phyloP scores from a whole-genome alignment of 1,284 basidiomycete species.

The Microbotryum saponariae region DNA sequence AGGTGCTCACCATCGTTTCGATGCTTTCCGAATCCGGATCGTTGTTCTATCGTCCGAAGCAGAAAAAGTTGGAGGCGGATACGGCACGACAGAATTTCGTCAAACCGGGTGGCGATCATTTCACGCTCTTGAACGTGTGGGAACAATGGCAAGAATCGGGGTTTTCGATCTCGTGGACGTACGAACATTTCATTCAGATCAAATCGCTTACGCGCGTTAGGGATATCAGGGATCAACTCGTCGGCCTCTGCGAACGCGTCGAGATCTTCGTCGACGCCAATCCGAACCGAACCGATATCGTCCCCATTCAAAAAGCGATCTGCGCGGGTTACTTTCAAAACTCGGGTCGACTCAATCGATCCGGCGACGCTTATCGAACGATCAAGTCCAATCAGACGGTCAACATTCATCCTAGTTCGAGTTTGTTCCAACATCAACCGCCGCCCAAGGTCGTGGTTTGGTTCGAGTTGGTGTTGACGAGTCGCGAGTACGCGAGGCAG shows the following conservation, averaged over 20 bases:
- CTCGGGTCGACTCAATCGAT: constrained; percentile 37
- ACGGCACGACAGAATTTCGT: constrained; percentile 95
- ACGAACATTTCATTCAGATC: constrained; percentile 87
- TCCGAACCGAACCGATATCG: constrained; percentile 83
- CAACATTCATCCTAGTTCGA: constrained; percentile 91
- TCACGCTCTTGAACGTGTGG: constrained; percentile 94
- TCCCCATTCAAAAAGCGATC: constrained; percentile 87
- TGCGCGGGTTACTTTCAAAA: constrained; percentile 57
- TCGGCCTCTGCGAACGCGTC: constrained; percentile 88
- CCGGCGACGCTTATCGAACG: constrained; percentile 38
- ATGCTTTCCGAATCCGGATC: constrained; percentile 96
- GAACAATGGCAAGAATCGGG: constrained; percentile 97
- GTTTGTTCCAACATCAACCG: constrained; percentile 89
- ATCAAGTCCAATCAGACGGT: constrained; percentile 71
- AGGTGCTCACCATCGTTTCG: constrained; percentile 91
- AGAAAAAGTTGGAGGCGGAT: constrained; percentile 63
- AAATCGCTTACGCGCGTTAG: constrained; percentile 89
- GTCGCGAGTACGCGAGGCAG: constrained; percentile 61
- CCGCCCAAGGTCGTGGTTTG: constrained; percentile 84
- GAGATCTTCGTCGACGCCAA: constrained; percentile 83
- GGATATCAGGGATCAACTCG: constrained; percentile 90
- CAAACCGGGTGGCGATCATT: constrained; percentile 92
- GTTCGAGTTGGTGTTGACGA: constrained; percentile 70
- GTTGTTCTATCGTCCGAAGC: constrained; percentile 93
- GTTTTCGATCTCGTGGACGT: constrained; percentile 69